These are phyloP conservation scores for Rhodotorula graminis DNA, from an alignment of 768 basidiomycete genomes.

Conservation along the genomic window DNA sequence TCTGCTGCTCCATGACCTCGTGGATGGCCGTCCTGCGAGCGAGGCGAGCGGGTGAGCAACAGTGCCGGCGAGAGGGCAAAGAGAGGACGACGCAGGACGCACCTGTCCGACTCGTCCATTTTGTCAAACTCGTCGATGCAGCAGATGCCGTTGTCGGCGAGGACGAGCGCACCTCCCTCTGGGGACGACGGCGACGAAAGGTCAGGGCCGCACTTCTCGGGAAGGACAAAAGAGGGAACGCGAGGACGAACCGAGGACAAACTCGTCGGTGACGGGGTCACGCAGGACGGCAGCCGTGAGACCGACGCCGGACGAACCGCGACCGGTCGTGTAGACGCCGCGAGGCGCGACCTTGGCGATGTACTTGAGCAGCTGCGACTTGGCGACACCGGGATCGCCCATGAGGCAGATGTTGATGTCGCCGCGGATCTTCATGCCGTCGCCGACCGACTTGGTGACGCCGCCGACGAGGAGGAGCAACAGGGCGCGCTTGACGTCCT, in stretches of 20 bases:
- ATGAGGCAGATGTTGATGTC: conserved; percentile 96
- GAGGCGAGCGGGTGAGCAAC: too few relatives aligned
- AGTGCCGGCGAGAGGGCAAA: too few relatives aligned
- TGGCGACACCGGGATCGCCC: conserved; percentile 99
- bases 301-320: conserved; percentile 97
- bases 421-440: conserved; percentile 98
- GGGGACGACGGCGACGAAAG: conserved; percentile 4
- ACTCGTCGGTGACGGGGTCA: conserved; percentile 98
- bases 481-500: conserved; percentile 94
- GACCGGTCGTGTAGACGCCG: conserved; percentile 96
- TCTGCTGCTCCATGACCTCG: conserved; percentile 94
- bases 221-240: conserved; percentile 2
- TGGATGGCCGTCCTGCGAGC: conserved; percentile 73
- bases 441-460: conserved; percentile 87
- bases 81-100: too few relatives aligned
- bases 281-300: conserved; percentile 98
- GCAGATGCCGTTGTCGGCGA: conserved; percentile 98
- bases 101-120: conserved; percentile 93
- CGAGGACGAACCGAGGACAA: conserved; percentile 85
- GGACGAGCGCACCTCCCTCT: conserved; percentile 99
- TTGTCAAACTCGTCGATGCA: conserved; percentile 99
- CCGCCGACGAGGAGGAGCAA: conserved; percentile 89
- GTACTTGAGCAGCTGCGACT: conserved; percentile 93
- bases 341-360: conserved; percentile 97
- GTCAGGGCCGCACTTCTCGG: not conserved